A percentile compares a stretch with the other conserved stretches of the same genome.
phyloP scores from a whole-genome alignment of 2,329 filamentous ascomycete genomes.

The Huntiella decipiens region DNA sequence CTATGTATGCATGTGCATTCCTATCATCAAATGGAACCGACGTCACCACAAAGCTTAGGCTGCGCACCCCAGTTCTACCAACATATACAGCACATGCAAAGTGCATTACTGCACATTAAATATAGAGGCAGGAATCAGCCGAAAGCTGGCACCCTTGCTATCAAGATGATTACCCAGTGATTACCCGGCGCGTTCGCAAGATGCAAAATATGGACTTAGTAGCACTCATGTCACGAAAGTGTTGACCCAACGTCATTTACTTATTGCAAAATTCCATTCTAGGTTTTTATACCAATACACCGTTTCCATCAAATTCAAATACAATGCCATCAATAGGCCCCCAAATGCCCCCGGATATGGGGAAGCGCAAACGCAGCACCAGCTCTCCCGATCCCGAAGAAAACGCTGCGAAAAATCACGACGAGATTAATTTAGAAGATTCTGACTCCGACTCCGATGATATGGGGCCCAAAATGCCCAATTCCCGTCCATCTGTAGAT shows the following conservation, averaged over 20 bases:
- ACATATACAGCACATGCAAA: no score
- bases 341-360: conserved; percentile 45
- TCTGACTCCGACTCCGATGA: conserved; percentile 22
- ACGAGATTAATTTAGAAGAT: conserved; percentile 27
- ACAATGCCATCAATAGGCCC: conserved; percentile 52
- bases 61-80: no score
- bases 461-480: conserved; percentile 22
- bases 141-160: no score
- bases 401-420: conserved; percentile 16
- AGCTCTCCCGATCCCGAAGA: conserved; percentile 26
- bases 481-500: background rate
- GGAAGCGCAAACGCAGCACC: conserved; percentile 40
- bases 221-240: no score
- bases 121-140: no score
- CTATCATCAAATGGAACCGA: no score
- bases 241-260: background rate
- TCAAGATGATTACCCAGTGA: no score
- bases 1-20: no score
- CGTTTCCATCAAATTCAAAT: background rate
- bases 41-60: no score
- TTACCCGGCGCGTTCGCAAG: no score
- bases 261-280: background rate
- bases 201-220: no score
- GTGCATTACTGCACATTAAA: no score
- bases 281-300: background rate